phyloP scores from a whole-genome alignment of 495 filamentous ascomycete species.

The Schizothecium vesticola region DNA sequence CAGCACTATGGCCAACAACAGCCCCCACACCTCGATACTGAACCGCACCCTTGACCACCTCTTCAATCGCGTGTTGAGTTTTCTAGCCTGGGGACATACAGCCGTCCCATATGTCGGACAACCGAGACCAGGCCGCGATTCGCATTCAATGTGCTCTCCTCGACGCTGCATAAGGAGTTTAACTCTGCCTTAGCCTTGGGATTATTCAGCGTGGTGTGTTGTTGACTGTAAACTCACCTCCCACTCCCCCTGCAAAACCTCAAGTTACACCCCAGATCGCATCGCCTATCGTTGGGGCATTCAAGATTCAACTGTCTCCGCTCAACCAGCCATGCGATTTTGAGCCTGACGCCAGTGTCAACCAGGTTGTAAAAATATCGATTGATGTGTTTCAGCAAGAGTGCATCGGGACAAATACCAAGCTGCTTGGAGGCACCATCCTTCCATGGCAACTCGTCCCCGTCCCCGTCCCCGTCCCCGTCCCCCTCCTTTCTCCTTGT shows the following conservation, averaged over 20 bases:
- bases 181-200: no score
- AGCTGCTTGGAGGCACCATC: slow-evolving; percentile 44
- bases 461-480: no score
- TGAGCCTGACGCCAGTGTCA: slow-evolving; percentile 58
- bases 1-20: background rate
- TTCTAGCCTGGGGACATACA: slow-evolving; percentile 34
- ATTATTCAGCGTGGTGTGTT: no score
- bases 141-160: slow-evolving; percentile 49
- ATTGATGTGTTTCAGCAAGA: slow-evolving; percentile 57
- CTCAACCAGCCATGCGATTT: slow-evolving; percentile 63
- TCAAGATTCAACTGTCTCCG: slow-evolving; percentile 48
- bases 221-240: slow-evolving; percentile 38
- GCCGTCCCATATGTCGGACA: slow-evolving; percentile 47
- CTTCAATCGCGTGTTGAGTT: slow-evolving; percentile 28
- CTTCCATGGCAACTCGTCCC: no score
- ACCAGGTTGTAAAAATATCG: slow-evolving; percentile 58
- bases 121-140: slow-evolving; percentile 46
- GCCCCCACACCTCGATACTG: slow-evolving; percentile 7
- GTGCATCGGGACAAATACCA: slow-evolving; percentile 53
- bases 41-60: slow-evolving; percentile 28
- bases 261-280: slow-evolving; percentile 48
- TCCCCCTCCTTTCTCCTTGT: no score
- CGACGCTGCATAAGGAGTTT: slow-evolving; percentile 49
- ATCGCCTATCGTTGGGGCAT: slow-evolving; percentile 44
- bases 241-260: slow-evolving; percentile 49